These are phyloP conservation scores for Erigeron philadelphicus DNA, from an alignment of 140 eudicot genomes.

Conservation along the genomic window DNA sequence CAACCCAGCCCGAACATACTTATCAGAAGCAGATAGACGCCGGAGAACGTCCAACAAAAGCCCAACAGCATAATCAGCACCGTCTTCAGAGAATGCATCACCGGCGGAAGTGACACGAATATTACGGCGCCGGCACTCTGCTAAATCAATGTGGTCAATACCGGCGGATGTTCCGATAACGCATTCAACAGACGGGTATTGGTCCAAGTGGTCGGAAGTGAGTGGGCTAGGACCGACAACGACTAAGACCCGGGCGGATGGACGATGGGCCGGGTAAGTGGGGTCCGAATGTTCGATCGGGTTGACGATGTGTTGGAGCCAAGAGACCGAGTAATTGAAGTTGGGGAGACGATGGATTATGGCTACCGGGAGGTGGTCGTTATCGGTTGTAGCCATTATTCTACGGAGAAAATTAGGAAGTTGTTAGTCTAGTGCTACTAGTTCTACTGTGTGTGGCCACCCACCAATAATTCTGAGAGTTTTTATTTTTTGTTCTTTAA, in stretches of 20 bases:
- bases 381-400: background rate
- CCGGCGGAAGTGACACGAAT: constrained; percentile 55
- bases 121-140: constrained; percentile 59
- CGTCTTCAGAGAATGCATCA: constrained; percentile 63
- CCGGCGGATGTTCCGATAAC: constrained; percentile 57
- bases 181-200: constrained; percentile 40
- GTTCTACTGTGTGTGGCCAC: background rate
- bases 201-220: constrained; percentile 32
- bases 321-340: constrained; percentile 19
- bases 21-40: constrained; percentile 51
- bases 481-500: no score
- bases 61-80: constrained; percentile 67
- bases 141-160: constrained; percentile 56
- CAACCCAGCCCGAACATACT: constrained; percentile 54
- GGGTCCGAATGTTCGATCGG: constrained; percentile 47
- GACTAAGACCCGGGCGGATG: constrained; percentile 43
- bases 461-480: no score
- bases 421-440: no score
- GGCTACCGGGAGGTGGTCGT: constrained; percentile 19
- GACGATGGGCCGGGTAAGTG: constrained; percentile 22
- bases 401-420: background rate
- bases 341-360: constrained; percentile 37
- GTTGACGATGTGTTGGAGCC: constrained; percentile 26
- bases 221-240: constrained; percentile 39
- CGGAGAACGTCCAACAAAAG: constrained; percentile 56